Evolutionary conservation across 2,329 filamentous ascomycete species (phyloP).

Genomic region (Colletotrichum godetiae): DNA sequence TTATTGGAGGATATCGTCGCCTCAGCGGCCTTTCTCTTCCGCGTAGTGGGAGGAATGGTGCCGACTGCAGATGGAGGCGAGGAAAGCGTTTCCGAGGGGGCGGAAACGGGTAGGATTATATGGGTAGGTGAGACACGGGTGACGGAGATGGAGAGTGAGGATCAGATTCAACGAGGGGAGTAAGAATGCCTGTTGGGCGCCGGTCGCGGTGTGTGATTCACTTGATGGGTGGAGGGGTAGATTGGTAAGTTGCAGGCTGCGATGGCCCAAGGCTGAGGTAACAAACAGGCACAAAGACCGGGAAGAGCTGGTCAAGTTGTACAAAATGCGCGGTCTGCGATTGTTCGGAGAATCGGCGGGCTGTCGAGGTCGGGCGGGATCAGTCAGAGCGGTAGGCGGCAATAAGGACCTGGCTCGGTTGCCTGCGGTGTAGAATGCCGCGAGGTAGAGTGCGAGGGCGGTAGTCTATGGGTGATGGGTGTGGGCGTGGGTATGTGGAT

Average conservation of each 20-base stretch:
- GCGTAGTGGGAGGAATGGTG: constrained; percentile 70
- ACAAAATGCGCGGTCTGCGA: background rate
- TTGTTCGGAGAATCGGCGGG: constrained; percentile 2
- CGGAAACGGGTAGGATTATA: constrained; percentile 9
- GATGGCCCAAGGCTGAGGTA: constrained; percentile 23
- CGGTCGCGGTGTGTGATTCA: constrained; percentile 14
- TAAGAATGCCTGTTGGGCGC: background rate
- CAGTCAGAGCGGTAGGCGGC: constrained; percentile 9
- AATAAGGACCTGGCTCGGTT: constrained; percentile 2
- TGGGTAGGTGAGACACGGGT: background rate
- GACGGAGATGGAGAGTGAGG: background rate
- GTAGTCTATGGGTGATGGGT: background rate
- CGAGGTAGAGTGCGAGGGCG: background rate
- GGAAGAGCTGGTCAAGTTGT: background rate
- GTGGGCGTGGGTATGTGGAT: background rate
- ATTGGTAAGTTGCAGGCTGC: constrained; percentile 4
- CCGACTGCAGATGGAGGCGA: constrained; percentile 41
- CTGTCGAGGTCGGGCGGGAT: background rate
- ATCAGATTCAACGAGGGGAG: background rate
- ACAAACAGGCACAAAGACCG: background rate
- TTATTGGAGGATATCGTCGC: constrained; percentile 64
- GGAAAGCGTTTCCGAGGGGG: constrained; percentile 26
- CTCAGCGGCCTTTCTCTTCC: constrained; percentile 75
- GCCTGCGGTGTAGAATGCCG: constrained; percentile 6
- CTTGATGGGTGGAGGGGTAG: background rate